These are phyloP conservation scores for Penicillium coprophilum DNA, from an alignment of 495 filamentous ascomycete genomes.

Conservation along the genomic window DNA sequence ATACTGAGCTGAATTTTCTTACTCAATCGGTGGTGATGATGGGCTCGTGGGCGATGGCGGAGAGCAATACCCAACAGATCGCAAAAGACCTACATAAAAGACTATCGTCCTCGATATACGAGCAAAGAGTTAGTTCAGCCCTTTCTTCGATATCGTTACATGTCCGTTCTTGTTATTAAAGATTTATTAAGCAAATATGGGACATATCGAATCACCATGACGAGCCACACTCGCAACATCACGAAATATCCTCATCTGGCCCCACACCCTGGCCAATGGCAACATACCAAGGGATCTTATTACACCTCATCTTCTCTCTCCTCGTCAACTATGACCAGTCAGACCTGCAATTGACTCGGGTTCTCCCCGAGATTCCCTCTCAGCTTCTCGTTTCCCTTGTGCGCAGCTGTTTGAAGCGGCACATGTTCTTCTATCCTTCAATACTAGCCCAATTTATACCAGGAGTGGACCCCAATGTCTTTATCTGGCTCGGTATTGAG, in stretches of 20 bases:
- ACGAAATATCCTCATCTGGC: not conserved
- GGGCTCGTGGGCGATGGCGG: not conserved
- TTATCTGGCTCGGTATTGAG: not conserved
- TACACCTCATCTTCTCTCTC: not conserved
- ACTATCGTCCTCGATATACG: not conserved
- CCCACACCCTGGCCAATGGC: not conserved
- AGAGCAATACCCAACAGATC: not conserved
- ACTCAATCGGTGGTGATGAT: not conserved
- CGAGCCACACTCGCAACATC: not conserved
- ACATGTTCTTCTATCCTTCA: not conserved
- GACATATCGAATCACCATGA: not conserved
- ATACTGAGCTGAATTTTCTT: not conserved
- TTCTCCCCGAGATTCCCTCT: not conserved
- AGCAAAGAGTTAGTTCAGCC: not conserved
- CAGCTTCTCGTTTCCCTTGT: not conserved
- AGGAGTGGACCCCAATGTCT: not conserved
- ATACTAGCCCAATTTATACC: not conserved
- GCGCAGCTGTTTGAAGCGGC: not conserved
- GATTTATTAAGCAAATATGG: not conserved
- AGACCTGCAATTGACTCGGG: not conserved
- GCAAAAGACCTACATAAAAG: not conserved
- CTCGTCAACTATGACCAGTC: not conserved
- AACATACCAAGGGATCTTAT: not conserved
- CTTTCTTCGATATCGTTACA: not conserved
- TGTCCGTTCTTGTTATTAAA: not conserved